Evolutionary conservation across 495 filamentous ascomycete genomes (phyloP).

Genomic region (Hypomontagnella submonticulosa): DNA sequence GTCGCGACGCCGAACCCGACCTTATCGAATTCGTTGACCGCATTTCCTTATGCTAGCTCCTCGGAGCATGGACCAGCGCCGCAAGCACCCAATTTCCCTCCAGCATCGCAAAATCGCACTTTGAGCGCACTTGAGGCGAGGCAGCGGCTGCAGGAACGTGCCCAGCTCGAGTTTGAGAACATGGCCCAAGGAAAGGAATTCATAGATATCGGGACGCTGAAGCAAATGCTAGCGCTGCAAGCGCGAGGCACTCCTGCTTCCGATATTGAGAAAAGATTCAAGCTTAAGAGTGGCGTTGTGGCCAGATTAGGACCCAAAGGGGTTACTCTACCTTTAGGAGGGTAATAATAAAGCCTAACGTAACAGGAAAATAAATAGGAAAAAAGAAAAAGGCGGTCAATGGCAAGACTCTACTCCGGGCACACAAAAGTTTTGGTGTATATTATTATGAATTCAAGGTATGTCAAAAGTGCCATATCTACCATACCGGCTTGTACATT

Average conservation of each 20-base stretch:
- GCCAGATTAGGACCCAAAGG: slow-evolving; percentile 50
- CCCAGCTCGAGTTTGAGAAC: slow-evolving; percentile 52
- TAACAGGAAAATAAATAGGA: not conserved
- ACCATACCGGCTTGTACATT: slow-evolving; percentile 18
- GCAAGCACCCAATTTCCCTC: slow-evolving; percentile 42
- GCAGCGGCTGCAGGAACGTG: slow-evolving; percentile 50
- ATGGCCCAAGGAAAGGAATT: slow-evolving; percentile 52
- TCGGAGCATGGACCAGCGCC: slow-evolving; percentile 13
- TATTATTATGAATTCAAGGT: slow-evolving; percentile 33
- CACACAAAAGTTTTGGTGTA: slow-evolving; percentile 14
- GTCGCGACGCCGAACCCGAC: slow-evolving; percentile 60
- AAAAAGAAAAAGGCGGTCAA: not conserved
- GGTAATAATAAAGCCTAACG: slow-evolving; percentile 4
- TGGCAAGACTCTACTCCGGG: not conserved
- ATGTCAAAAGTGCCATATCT: slow-evolving; percentile 32
- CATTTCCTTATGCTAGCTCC: slow-evolving; percentile 32
- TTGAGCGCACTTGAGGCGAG: slow-evolving; percentile 56
- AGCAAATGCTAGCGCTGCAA: slow-evolving; percentile 50
- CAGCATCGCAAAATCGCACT: slow-evolving; percentile 51
- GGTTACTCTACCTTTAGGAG: slow-evolving; percentile 33
- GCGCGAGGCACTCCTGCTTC: slow-evolving; percentile 41
- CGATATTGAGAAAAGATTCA: slow-evolving; percentile 53
- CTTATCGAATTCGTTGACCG: slow-evolving; percentile 58
- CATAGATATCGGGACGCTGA: slow-evolving; percentile 53
- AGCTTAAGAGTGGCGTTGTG: slow-evolving; percentile 55